Base-by-base conservation (phyloP, 2,329 filamentous ascomycete genomes). In the Chrysosporium keratinophilum region DNA sequence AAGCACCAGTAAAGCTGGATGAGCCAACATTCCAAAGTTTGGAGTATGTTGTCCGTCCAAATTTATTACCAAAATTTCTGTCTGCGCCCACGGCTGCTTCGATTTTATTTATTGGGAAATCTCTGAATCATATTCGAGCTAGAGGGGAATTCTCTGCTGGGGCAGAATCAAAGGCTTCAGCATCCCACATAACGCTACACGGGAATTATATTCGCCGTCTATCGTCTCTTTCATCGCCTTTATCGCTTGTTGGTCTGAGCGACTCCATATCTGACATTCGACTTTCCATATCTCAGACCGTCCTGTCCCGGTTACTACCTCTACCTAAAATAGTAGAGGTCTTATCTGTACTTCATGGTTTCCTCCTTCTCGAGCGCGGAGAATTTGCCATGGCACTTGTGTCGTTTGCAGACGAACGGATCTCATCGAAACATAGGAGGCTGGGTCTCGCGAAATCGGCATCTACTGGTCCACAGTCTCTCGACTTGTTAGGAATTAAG, bases 381-480 rank as follows among this genome's bases (percentile, higher is more conserved):
- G 93, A 97, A 67, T 98, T 98, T 67, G 88, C 90, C 17, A 83
- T 93, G 70, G 84, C 86, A 0, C 71, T 98, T 23, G 88, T 94
- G 1, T 80, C 84, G 35, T 87, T 96, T 70, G 88, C 91, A 0
- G 88, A 96, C 60, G 81, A 85, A 52, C 85, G 83, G 60, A 78
- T 93, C 20, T 78, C 81, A n/a, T 83, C 80, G 59, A 82, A 88
- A 48, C 87, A 87, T 77, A 81, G 77, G 60, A 74, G 82, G 58
- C 74, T 46, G 17, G 34, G 31, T 7, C 33, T 41, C n/a, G 19
- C 6, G 6, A 46, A 57, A 40, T 44, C 49, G 12, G 42, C 42
- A 39, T 20, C 40, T 15, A 41, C 49, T 17, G 49, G 19, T 78
- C 64, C 55, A 42, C 62, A 53, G 56, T 58, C 76, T 76, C 62